phyloP scores from a whole-genome alignment of 2,329 filamentous ascomycete genomes.

The Aureobasidium pullulans region DNA sequence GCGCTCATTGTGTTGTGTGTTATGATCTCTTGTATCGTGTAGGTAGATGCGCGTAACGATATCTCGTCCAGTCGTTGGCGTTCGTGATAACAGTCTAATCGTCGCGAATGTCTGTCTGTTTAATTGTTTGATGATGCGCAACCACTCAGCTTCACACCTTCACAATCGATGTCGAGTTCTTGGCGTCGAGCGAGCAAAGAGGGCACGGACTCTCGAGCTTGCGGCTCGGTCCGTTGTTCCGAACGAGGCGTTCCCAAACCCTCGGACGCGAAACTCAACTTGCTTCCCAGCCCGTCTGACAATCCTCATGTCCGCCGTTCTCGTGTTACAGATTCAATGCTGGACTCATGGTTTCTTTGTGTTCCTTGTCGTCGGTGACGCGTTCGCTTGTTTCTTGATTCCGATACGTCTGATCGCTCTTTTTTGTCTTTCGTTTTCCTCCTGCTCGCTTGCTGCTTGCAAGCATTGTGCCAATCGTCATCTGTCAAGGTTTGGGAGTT shows the following conservation, averaged over 20 bases:
- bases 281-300: neutral
- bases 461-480: neutral
- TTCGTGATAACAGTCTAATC: no score
- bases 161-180: neutral
- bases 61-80: no score
- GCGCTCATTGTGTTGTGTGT: constrained; percentile 1
- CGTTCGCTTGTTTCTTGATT: neutral
- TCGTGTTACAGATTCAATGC: constrained; percentile 2
- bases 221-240: neutral
- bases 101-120: neutral
- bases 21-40: neutral
- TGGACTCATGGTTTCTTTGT: neutral
- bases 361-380: neutral
- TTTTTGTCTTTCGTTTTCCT: neutral
- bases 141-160: neutral
- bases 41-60: no score
- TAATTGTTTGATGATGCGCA: neutral
- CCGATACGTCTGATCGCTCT: neutral
- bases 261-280: neutral
- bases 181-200: neutral
- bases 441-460: neutral
- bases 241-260: neutral
- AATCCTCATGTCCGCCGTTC: neutral
- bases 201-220: neutral
- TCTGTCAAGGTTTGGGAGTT: neutral